Base-by-base conservation (phyloP, 2,329 filamentous ascomycete species). In the Esteya vermicola region DNA sequence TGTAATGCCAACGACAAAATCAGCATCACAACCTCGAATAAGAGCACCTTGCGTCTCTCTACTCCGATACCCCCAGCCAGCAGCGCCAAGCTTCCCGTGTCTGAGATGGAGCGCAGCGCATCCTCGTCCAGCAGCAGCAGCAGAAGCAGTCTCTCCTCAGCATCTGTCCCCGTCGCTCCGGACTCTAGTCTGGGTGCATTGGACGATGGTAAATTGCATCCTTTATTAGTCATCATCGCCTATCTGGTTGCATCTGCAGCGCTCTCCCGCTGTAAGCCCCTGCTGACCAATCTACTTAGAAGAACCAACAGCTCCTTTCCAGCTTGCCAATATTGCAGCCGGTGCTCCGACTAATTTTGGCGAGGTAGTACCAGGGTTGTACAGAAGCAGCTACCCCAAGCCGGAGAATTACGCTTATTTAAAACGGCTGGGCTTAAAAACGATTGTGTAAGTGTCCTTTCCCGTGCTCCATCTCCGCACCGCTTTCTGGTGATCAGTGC, bases 381-480 rank as follows among this genome's bases (percentile, higher is more conserved):
- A 85, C 55, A 75, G 88, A 39, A 89, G 84, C 57, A 81, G 80
- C 48, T 94, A 86, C 54, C 88, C 88, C 3, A 64, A 75, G 45
- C 58, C 68, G 6, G 69, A 78, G 42, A 80, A 93, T 52, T 81
- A 82, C 47, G 64, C 65, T 4, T 89, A 82, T 52, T 62, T 94
- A 40, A 63, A 70, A 50, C 65, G 63, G 21, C 64, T 93, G 37
- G 65, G 72, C 10, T 63, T 95, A 45, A 86, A 83, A 62, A 89
- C 81, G 14, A 78, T 94, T 43, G 67, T 94, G 75, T 85, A 65
- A 57, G 75, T 62, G 32, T 45, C 31, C 36, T 9, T 22, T 9
- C 18, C 4, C 9, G 7, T 9, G 23, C 20, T n/a, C 14, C 25
- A 14, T 23, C 33, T 26, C 12, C 4, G 14, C 10, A 10, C 14